Percentiles rank a stretch among this genome's conserved stretches.
phyloP scores from a whole-genome alignment of 768 basidiomycete species.

The Hydnomerulius pinastri region DNA sequence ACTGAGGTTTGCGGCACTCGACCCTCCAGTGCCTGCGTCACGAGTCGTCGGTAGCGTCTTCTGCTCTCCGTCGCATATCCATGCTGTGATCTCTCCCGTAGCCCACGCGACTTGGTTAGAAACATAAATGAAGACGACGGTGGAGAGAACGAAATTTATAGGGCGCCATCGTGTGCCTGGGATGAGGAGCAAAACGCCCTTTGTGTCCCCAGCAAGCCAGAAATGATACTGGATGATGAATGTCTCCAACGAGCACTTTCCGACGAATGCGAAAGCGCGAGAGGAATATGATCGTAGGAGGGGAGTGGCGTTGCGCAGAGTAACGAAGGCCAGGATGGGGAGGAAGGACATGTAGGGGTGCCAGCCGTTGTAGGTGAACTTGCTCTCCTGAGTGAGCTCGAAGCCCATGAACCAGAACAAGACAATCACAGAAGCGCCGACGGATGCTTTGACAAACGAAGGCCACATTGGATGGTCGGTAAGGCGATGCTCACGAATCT shows the following conservation, averaged over 20 bases:
- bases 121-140: conserved; percentile 77
- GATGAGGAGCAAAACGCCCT: conserved; percentile 76
- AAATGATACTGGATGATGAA: conserved; percentile 91
- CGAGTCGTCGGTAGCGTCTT: conserved; percentile 23
- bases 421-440: conserved; percentile 51
- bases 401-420: conserved; percentile 83
- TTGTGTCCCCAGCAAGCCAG: conserved; percentile 84
- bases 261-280: conserved; percentile 75
- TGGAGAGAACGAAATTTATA: conserved; percentile 77
- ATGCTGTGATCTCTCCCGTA: conserved; percentile 67
- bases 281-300: conserved; percentile 72
- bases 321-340: conserved; percentile 75
- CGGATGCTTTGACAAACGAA: conserved; percentile 45
- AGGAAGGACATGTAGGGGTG: conserved; percentile 82
- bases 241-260: conserved; percentile 86
- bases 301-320: conserved; percentile 74
- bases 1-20: background rate
- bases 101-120: conserved; percentile 77
- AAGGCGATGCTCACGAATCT: conserved; percentile 70
- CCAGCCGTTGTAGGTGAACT: conserved; percentile 85
- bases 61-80: conserved; percentile 47
- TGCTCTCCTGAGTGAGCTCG: conserved; percentile 73
- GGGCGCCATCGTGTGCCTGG: conserved; percentile 73
- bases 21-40: background rate
- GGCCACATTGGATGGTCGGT: conserved; percentile 72